Conservation (phyloP, 2,329 filamentous ascomycete species). For the Ploettnerulaceae sp. region DNA sequence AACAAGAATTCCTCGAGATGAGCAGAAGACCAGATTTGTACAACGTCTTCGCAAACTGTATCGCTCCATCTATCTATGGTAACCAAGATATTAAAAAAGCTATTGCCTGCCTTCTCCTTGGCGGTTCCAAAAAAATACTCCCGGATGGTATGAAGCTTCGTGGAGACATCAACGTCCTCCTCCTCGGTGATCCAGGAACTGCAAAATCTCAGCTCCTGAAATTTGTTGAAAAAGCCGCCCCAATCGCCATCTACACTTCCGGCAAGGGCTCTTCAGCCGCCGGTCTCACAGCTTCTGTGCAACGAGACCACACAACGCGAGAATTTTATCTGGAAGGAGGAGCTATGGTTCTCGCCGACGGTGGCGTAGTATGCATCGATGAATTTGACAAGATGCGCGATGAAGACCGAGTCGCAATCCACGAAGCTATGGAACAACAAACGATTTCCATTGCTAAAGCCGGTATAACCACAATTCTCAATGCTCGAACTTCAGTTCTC, state of each 20-base stretch:
- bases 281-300: conserved; percentile 94
- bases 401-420: conserved; percentile 94
- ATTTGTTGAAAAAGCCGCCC: conserved; percentile 93
- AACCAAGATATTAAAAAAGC: conserved; percentile 96
- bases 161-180: conserved; percentile 95
- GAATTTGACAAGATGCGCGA: conserved; percentile 99
- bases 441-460: conserved; percentile 99
- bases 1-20: conserved; percentile 91
- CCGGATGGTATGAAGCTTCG: conserved; percentile 96
- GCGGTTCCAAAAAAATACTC: conserved; percentile 94
- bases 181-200: conserved; percentile 95
- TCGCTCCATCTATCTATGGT: conserved; percentile 95
- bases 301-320: conserved; percentile 83
- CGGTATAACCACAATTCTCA: conserved; percentile 96
- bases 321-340: conserved; percentile 98
- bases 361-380: conserved; percentile 96
- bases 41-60: conserved; percentile 81
- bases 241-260: conserved; percentile 97
- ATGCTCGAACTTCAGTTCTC: conserved; percentile 89
- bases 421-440: conserved; percentile 99
- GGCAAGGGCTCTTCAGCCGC: conserved; percentile 97
- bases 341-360: conserved; percentile 96
- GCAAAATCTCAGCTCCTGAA: conserved; percentile 97
- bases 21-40: conserved; percentile 91
- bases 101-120: conserved; percentile 87